phyloP scores from a whole-genome alignment of 2,329 filamentous ascomycete genomes.

The Xylaria sp. region DNA sequence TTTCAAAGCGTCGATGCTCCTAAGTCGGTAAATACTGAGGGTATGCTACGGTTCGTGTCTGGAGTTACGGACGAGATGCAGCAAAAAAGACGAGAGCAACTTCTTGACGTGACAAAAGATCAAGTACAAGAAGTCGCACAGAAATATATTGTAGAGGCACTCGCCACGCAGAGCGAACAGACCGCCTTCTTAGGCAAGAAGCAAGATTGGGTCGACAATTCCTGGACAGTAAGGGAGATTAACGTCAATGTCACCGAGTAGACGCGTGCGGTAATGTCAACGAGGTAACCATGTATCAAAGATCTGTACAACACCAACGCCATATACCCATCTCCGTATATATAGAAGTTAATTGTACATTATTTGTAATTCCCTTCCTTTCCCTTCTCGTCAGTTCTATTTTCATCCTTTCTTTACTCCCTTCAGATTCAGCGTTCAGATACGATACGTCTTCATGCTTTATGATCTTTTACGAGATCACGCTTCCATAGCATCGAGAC shows the following conservation, averaged over 20 bases:
- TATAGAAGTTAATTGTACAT: slow-evolving; percentile 39
- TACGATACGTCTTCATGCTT: slow-evolving; percentile 71
- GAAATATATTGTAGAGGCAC: slow-evolving; percentile 77
- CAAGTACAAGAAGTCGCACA: slow-evolving; percentile 86
- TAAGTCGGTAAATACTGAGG: slow-evolving; percentile 85
- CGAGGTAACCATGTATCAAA: slow-evolving; percentile 36
- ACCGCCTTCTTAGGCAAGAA: slow-evolving; percentile 84
- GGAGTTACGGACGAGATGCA: slow-evolving; percentile 91
- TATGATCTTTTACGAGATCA: slow-evolving; percentile 42
- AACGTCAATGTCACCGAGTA: slow-evolving; percentile 62
- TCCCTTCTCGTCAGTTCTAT: background rate
- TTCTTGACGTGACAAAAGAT: slow-evolving; percentile 85
- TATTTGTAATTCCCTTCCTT: slow-evolving; percentile 8
- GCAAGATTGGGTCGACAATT: slow-evolving; percentile 78
- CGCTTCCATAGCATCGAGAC: slow-evolving; percentile 62
- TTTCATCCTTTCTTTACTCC: background rate
- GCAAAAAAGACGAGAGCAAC: slow-evolving; percentile 81
- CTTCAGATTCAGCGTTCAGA: slow-evolving; percentile 61
- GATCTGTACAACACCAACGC: slow-evolving; percentile 47
- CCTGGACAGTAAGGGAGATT: slow-evolving; percentile 82
- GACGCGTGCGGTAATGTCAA: slow-evolving; percentile 39
- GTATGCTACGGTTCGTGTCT: slow-evolving; percentile 84
- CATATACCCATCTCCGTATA: slow-evolving; percentile 53
- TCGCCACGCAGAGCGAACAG: slow-evolving; percentile 68
- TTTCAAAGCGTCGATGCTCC: slow-evolving; percentile 95